A percentile compares a stretch with the other conserved stretches of the same genome.
Conservation (phyloP, 805 yeast species). For the Jamesozyma piceae region DNA sequence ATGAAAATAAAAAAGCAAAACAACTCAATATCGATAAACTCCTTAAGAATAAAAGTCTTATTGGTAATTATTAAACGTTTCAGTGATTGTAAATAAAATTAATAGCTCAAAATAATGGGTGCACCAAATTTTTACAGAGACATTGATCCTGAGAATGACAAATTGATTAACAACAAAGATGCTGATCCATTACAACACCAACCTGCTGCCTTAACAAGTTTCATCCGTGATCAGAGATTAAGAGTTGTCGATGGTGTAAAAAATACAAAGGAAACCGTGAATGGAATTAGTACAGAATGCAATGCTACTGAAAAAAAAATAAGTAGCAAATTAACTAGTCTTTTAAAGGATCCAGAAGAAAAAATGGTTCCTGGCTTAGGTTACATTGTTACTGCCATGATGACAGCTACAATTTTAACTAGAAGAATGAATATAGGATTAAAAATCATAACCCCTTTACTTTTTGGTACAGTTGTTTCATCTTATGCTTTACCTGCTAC, state of each 20-base stretch:
- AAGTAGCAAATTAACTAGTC: slow-evolving; percentile 40
- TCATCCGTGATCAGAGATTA: slow-evolving; percentile 13
- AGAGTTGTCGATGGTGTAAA: slow-evolving; percentile 6
- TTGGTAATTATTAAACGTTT: too few relatives aligned
- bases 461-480: slow-evolving; percentile 45
- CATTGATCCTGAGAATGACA: slow-evolving; percentile 3
- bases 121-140: slow-evolving; percentile 6
- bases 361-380: slow-evolving; percentile 49
- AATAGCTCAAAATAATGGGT: background rate
- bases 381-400: slow-evolving; percentile 45
- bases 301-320: slow-evolving; percentile 43
- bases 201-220: slow-evolving; percentile 15
- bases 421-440: slow-evolving; percentile 43
- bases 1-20: background rate
- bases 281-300: slow-evolving; percentile 37
- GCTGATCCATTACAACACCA: slow-evolving; percentile 3
- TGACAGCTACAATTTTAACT: slow-evolving; percentile 52
- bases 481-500: slow-evolving; percentile 51
- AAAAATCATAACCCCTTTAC: slow-evolving; percentile 41
- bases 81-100: too few relatives aligned
- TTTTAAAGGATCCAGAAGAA: slow-evolving; percentile 47
- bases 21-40: too few relatives aligned
- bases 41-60: too few relatives aligned
- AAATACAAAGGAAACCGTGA: slow-evolving; percentile 18
- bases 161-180: slow-evolving; percentile 1